phyloP scores from a whole-genome alignment of 2,329 filamentous ascomycete genomes.

The Didymellaceae sp. region DNA sequence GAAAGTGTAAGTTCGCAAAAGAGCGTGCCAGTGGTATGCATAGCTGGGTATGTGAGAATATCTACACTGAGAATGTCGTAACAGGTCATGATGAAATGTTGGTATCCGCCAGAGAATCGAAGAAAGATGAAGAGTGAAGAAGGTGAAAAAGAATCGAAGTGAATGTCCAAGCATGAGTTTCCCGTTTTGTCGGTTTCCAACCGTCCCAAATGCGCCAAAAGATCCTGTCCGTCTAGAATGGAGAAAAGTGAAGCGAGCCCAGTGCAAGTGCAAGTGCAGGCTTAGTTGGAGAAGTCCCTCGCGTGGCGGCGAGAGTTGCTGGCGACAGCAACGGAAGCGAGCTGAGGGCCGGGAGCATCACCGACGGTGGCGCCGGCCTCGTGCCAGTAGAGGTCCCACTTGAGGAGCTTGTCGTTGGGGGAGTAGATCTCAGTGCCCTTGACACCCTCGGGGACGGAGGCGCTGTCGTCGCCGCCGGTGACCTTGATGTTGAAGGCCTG shows the following conservation, averaged over 20 bases:
- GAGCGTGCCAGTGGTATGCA: conserved; percentile 3
- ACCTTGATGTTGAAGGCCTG: conserved; percentile 47
- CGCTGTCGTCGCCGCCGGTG: conserved; percentile 36
- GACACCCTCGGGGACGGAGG: conserved; percentile 33
- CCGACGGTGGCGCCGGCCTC: conserved; percentile 30
- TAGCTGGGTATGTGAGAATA: conserved; percentile 11
- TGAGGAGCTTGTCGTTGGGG: conserved; percentile 33
- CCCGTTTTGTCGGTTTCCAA: not conserved
- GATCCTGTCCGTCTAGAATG: conserved; percentile 1
- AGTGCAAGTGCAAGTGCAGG: not conserved
- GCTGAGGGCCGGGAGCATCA: conserved; percentile 29
- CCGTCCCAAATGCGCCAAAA: not conserved
- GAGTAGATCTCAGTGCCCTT: conserved; percentile 43
- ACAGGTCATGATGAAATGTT: conserved; percentile 13
- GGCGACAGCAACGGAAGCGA: conserved; percentile 28
- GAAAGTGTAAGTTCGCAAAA: too few relatives aligned
- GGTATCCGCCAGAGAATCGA: conserved; percentile 18
- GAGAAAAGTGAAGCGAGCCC: not conserved
- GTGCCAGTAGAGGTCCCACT: conserved; percentile 43
- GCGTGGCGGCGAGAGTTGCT: conserved; percentile 28
- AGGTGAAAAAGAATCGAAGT: conserved; percentile 1
- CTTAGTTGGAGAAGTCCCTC: conserved; percentile 37
- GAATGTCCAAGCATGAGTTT: not conserved
- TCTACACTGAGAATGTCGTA: conserved; percentile 15
- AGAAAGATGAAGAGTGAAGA: not conserved